Percentiles rank a stretch among this genome's conserved stretches.
phyloP scores from a whole-genome alignment of 2,329 filamentous ascomycete species.

The Diplodia sapinea region DNA sequence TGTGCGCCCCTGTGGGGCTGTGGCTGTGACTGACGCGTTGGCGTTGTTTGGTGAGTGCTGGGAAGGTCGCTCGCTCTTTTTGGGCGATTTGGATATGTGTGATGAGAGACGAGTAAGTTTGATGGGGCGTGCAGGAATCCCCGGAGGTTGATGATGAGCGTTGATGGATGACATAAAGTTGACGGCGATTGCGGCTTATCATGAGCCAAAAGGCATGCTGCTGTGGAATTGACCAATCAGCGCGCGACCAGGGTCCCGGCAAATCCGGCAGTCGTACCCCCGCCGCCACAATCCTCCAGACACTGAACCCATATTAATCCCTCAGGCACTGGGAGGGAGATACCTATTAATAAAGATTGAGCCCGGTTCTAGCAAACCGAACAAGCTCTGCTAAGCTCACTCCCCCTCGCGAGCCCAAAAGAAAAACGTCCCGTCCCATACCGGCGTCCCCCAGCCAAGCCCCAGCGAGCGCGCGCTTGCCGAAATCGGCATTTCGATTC shows the following conservation, averaged over 20 bases:
- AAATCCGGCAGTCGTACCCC: not conserved
- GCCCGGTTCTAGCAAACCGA: not conserved
- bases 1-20: too few species aligned
- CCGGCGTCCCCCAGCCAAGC: not conserved
- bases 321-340: not conserved
- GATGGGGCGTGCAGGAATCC: not conserved
- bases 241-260: not conserved
- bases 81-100: not conserved
- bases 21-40: not conserved
- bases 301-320: not conserved
- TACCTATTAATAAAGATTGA: too few species aligned
- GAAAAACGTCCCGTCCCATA: too few species aligned
- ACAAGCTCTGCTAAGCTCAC: not conserved
- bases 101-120: not conserved
- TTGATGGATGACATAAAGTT: not conserved
- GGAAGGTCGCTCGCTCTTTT: not conserved
- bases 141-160: not conserved
- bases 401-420: too few species aligned
- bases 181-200: not conserved
- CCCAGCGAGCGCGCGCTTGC: not conserved
- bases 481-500: not conserved
- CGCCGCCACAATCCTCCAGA: not conserved
- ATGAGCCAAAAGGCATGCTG: not conserved
- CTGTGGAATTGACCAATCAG: conserved; percentile 21
- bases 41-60: not conserved